These are phyloP conservation scores for Stemphylium lycopersici DNA, from an alignment of 2,329 filamentous ascomycete species.

Conservation along the genomic window DNA sequence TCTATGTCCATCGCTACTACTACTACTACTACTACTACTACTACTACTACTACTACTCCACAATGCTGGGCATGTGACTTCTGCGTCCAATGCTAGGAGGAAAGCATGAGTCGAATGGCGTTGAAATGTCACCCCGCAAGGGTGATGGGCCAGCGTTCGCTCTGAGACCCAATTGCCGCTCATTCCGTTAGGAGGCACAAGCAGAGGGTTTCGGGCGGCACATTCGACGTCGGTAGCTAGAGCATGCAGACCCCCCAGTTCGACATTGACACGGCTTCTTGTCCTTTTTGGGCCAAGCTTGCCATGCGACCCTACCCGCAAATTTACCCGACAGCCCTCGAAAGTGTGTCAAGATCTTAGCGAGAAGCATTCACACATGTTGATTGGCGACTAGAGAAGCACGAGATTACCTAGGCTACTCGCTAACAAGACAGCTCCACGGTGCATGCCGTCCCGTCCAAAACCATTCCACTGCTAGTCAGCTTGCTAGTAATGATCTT, in stretches of 20 bases:
- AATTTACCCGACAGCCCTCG: background rate
- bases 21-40: background rate
- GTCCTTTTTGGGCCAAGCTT: background rate
- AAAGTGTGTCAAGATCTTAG: background rate
- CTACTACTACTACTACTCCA: background rate
- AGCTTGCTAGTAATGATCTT: background rate
- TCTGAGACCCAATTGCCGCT: no score
- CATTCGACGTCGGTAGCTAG: slow-evolving; percentile 1
- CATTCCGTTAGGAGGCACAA: background rate
- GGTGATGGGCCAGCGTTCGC: no score
- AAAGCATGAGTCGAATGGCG: no score
- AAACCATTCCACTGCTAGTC: slow-evolving; percentile 1
- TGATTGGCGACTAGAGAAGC: slow-evolving; percentile 4
- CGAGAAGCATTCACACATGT: background rate
- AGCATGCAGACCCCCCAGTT: background rate
- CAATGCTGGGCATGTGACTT: background rate
- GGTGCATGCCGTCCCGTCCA: slow-evolving; percentile 5
- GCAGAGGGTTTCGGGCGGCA: background rate
- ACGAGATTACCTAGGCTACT: background rate
- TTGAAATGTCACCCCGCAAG: no score
- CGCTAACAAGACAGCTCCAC: slow-evolving; percentile 1
- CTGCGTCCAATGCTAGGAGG: no score
- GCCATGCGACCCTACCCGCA: slow-evolving; percentile 6
- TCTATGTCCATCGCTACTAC: background rate
- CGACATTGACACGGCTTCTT: background rate